Evolutionary conservation across 2,329 filamentous ascomycete species (phyloP).

Genomic region (Penicillium sp.): DNA sequence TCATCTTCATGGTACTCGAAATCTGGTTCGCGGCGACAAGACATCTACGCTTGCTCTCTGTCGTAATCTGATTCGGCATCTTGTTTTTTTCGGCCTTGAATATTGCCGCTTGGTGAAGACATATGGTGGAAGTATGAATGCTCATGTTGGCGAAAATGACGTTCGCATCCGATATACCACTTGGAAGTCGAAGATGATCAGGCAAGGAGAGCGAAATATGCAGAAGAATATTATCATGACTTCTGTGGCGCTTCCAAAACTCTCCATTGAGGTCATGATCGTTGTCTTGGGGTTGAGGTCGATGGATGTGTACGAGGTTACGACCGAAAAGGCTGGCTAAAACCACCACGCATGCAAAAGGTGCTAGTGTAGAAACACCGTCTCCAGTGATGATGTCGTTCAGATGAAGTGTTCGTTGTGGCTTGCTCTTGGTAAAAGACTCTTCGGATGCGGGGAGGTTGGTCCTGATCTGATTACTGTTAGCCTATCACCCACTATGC

Average conservation of each 20-base stretch:
- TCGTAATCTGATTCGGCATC: conserved; percentile 70
- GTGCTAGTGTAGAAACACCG: conserved; percentile 70
- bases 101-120: conserved; percentile 95
- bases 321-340: conserved; percentile 89
- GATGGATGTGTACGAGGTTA: conserved; percentile 86
- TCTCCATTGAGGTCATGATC: conserved; percentile 87
- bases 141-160: conserved; percentile 95
- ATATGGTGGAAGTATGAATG: conserved; percentile 93
- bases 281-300: conserved; percentile 74
- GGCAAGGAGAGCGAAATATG: conserved; percentile 85
- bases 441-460: conserved; percentile 82
- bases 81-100: conserved; percentile 93
- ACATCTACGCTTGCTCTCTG: conserved; percentile 89
- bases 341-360: conserved; percentile 76
- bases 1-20: conserved; percentile 90
- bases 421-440: conserved; percentile 75
- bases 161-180: conserved; percentile 73
- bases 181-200: conserved; percentile 72
- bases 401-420: conserved; percentile 69
- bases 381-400: conserved; percentile 55
- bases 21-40: conserved; percentile 93
- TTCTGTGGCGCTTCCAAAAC: conserved; percentile 92
- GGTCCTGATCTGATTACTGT: conserved; percentile 63
- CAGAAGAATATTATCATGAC: conserved; percentile 84
- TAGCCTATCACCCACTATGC: conserved; percentile 11